Evolutionary conservation across 176 grass and related monocot species (phyloP), one percentile per base, ranked within the genome.

Genomic region (Ensete glaucum): DNA sequence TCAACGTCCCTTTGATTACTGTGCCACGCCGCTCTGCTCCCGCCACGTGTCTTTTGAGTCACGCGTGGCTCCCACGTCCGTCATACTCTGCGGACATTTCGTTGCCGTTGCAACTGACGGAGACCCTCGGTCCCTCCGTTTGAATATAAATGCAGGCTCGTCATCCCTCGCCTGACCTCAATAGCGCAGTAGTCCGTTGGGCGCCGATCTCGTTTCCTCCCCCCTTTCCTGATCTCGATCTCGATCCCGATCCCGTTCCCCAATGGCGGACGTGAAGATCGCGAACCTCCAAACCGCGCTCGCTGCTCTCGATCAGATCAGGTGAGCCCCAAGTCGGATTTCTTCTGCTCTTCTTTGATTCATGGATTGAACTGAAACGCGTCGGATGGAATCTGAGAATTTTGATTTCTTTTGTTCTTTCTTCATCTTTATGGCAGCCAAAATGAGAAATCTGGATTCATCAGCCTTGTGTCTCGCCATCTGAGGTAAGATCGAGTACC

Each of bases 371-470:
- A 29, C 53, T 29, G 54, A 24, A 72, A 2, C 16, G 26, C 60
- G 16, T 48, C 29, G 29, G 20, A 62, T 79, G 71, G 52, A 71
- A 85, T 85, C 60, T 53, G 75, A 25, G 9, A n/a, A 5, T 68
- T 50, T 20, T 27, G 20, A 53, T 76, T 26, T 70, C 53, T 21
- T 55, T 80, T 84, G 20, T n/a, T 29, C 13, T 14, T 53, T 75
- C 54, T 68, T 20, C 6, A 43, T 69, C 69, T 71, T 16, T 9
- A 16, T 29, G n/a, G 80, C 81, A 96, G 93, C 82, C 90, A 90
- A 79, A 92, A 90, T 71, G 87, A 96, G 87, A 92, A 96, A 84
- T 10, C 79, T 72, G 87, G 90, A 25, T 92, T 90, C 89, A 79
- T 90, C 81, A 90, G 82, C 76, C 89, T 92, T 73, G 89, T 96